Base-by-base conservation (phyloP, 1,284 basidiomycete species). In the Cystobasidium pallidum region DNA sequence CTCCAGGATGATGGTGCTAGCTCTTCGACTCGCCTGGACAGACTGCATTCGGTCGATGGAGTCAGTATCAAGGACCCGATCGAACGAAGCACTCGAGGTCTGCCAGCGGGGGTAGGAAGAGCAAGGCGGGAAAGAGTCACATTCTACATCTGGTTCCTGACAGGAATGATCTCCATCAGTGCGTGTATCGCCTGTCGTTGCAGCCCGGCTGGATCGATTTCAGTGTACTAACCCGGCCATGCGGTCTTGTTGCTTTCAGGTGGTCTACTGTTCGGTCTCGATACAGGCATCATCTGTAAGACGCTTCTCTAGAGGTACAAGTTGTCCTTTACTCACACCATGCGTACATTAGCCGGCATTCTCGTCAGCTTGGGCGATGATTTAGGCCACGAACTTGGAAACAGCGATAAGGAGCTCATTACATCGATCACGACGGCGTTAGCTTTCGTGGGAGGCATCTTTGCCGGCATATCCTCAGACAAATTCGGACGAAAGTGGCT, bases 351-450 rank as follows among this genome's bases (percentile, higher is more conserved):
- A 72, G 79, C 79, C 10, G 79, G 89, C 34, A 87, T 89, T 19
- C 83, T 91, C 41, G 89, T 91, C 19, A 87, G 86, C 6, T 90
- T 92, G 73, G 85, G 86, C 0, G 83, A 83, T 2, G 89, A 91
- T 77, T 83, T 91, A 32, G 89, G 89, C 2, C 83, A 87, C 11
- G 79, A 81, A 10, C 83, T 91, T 13, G 86, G 87, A 0, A 84
- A 87, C 75, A 83, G 84, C 51, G 87, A 91, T 80, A 90, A 90
- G 83, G 89, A 91, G 84, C 84, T 90, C 52, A 90, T 91, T 77
- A 91, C 90, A 0, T 89, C 89, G 0, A 84, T 90, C 0, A 92
- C 91, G 0, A 92, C 90, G 0, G 83, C 92, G 28, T 90, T 89
- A 10, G 91, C 90, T 0, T 84, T 92, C 2, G 70, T 92, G 2